Base-by-base conservation (phyloP, 23 red algal species). In the Gracilariopsis chorda region DNA sequence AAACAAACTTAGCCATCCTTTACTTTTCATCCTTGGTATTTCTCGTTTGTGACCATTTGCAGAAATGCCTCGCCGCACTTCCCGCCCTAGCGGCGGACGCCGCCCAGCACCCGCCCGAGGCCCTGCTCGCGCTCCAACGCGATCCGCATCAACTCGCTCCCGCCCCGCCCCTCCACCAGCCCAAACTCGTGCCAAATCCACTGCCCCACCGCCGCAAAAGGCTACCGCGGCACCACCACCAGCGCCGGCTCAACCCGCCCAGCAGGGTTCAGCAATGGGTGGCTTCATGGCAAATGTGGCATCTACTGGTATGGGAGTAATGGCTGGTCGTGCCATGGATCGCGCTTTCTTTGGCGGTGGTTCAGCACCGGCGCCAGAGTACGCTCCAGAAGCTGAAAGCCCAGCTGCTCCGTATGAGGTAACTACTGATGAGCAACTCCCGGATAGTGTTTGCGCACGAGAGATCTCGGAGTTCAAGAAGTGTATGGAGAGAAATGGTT, bases 241-340 rank as follows among this genome's bases (percentile, higher is more conserved):
- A 24, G 89, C 78, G 7, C 45, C 89, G 45, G 53, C 69, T 7
- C 53, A 56, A 28, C 76, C 89, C n/a, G 80, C 53, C 1, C 89
- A 83, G 63, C 68, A 61, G 51, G 82, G 82, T 25, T 92, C 89
- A 28, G 80, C 80, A 9, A 84, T 84, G 78, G 89, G 89, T 53
- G 89, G 89, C 0, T 92, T 92, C 34, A 92, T 92, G 89, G 89
- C 89, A 8, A 92, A 84, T 51, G 80, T 92, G 21, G 89, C 89
- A 14, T 92, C 89, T 32, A 92, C 89, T 44, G 89, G 78, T 32
- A 34, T 84, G 7, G 89, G 89, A 46, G 89, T 92, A 13, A 77
- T 77, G 62, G 78, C 80, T n/a, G 89, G 89, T 51, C 89, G 89
- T 34, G 89, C 78, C 3, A 76, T 92, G 47, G 89, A 92, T 84